Percentiles rank a stretch among this genome's conserved stretches.
These are phyloP conservation scores for Areca catechu DNA, from an alignment of 176 grass and related monocot genomes.

Conservation along the genomic window DNA sequence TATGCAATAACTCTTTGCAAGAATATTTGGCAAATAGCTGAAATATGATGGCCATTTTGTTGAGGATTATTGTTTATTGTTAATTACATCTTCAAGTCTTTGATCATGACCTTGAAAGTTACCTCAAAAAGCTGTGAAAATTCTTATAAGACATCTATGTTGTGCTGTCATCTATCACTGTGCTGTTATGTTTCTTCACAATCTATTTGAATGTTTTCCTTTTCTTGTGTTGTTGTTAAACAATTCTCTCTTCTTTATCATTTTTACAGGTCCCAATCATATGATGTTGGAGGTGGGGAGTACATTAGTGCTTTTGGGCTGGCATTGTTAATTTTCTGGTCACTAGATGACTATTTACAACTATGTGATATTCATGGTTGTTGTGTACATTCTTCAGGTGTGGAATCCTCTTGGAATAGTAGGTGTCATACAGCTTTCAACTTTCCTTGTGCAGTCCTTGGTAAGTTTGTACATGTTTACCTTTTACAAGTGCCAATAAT, in stretches of 20 bases:
- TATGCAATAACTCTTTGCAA: too few species aligned
- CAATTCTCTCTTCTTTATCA: conserved; percentile 10
- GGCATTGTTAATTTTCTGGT: conserved; percentile 9
- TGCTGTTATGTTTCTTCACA: too few species aligned
- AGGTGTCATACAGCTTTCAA: conserved; percentile 95
- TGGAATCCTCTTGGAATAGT: conserved; percentile 99
- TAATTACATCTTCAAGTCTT: background rate
- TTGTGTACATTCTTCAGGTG: conserved; percentile 42
- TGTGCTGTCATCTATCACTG: too few species aligned
- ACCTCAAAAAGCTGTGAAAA: background rate
- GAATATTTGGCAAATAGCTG: background rate
- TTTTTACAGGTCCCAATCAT: conserved; percentile 77
- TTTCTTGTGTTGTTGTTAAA: conserved; percentile 8
- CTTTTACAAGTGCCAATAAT: too few species aligned
- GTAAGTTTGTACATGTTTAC: conserved; percentile 29
- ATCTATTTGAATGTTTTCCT: background rate
- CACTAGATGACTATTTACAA: conserved; percentile 16
- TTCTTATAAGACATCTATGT: too few species aligned
- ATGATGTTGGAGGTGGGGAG: conserved; percentile 94
- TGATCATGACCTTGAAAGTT: background rate
- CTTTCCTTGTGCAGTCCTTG: conserved; percentile 91
- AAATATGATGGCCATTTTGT: background rate
- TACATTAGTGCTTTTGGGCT: conserved; percentile 6
- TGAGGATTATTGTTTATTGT: background rate
- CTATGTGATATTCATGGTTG: conserved; percentile 9